Evolutionary conservation across 768 basidiomycete genomes (phyloP), one percentile per base, ranked within the genome.

Genomic region (Pisolithus albus): DNA sequence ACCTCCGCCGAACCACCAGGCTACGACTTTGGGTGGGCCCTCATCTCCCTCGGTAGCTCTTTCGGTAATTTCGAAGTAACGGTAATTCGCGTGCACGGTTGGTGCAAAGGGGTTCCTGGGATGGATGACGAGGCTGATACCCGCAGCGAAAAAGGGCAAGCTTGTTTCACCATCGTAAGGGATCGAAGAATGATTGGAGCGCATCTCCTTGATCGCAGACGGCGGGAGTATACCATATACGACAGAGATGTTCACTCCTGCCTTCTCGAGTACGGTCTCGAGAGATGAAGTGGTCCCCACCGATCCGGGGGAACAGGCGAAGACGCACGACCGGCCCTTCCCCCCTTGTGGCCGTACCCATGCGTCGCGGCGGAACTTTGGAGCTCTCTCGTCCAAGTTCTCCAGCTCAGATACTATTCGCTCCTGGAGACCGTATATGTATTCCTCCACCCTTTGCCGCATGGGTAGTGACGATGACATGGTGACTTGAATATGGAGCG

Each of bases 1-100:
- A 7, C 95, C 95, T 32, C 96, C 96, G 18, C 96, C 95, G 63
- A 98, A 99, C 96, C 95, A 99, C 93, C 94, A 97, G 24, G 92
- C 84, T 39, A 93, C 70, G 18, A 89, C 70, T 57, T 79, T 77
- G 7, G 78, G 76, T 23, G 71, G 43, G 4, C 43, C 63, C 49
- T 65, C 64, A 3, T 70, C 70, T 36, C 69, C 67, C 21, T 62
- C 64, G 4, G 57, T 56, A 1, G 59, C 59, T 40, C 72, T 70
- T 56, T 86, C 80, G 2, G 83, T 84, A 56, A 96, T 82, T 69
- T 98, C 95, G 63, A 99, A 99, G 70, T 97, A 98, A 50, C 96
- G 89, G 61, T 94, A 96, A 67, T 99, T 99, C 52, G 89, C 83
- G 66, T 99, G 95, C 6, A 92, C 85, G 19, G 95, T 97, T 8